Conservation (phyloP, 768 basidiomycete genomes). For the Russula earlei region DNA sequence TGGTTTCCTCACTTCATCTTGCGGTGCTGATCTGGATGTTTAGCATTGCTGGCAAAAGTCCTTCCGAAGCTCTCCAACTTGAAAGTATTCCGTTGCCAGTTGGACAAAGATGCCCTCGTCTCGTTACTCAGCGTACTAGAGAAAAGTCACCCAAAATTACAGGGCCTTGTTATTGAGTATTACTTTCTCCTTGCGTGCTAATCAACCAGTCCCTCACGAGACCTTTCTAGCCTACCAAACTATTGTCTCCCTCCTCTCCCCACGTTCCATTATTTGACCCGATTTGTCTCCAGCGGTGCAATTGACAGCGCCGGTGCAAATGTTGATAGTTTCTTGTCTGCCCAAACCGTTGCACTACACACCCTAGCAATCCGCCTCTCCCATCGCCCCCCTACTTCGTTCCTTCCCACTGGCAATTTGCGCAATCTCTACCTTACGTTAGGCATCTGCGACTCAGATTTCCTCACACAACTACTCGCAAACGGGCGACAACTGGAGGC, state of each 20-base stretch:
- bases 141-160: constrained; percentile 37
- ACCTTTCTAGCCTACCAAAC: neutral
- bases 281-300: constrained; percentile 26
- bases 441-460: constrained; percentile 40
- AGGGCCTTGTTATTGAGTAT: constrained; percentile 28
- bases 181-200: constrained; percentile 11
- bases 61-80: constrained; percentile 54
- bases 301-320: constrained; percentile 32
- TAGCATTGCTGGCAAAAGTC: constrained; percentile 54
- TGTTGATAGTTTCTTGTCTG: constrained; percentile 36
- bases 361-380: constrained; percentile 8
- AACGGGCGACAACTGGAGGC: constrained; percentile 57
- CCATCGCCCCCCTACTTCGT: constrained; percentile 38
- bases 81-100: constrained; percentile 51
- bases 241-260: neutral
- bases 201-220: neutral
- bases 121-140: constrained; percentile 47
- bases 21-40: neutral
- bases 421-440: constrained; percentile 50
- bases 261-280: constrained; percentile 22
- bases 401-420: constrained; percentile 51
- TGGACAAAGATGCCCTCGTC: constrained; percentile 42
- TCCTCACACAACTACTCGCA: constrained; percentile 49
- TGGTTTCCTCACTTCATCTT: neutral
- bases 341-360: constrained; percentile 8